Conservation (phyloP, 164 flowering plant species). For the Vitis vinifera region DNA sequence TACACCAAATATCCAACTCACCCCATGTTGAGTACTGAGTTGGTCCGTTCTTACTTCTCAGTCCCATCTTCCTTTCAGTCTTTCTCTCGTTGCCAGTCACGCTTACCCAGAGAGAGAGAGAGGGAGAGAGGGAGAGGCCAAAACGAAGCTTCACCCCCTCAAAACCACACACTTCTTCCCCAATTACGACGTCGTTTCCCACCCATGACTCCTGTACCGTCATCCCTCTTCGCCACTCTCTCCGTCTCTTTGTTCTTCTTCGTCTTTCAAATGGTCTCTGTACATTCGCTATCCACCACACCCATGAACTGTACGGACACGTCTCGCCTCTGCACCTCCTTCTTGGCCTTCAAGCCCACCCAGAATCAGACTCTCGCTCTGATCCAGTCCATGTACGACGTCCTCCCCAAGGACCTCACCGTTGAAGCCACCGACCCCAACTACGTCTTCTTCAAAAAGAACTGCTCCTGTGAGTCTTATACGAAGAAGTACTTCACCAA, state of each 20-base stretch:
- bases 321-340: constrained; percentile 69
- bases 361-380: constrained; percentile 48
- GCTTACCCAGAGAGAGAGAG: no score
- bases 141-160: no score
- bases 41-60: no score
- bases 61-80: no score
- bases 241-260: constrained; percentile 1
- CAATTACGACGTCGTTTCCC: no score
- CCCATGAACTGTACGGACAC: constrained; percentile 80
- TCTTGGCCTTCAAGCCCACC: constrained; percentile 62
- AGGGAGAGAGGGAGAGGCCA: no score
- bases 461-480: constrained; percentile 68
- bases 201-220: background rate
- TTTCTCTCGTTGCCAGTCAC: no score
- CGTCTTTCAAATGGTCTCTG: constrained; percentile 5
- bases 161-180: no score
- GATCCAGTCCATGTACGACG: constrained; percentile 87
- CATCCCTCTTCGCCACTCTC: background rate
- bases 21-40: no score
- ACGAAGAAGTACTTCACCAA: constrained; percentile 51
- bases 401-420: constrained; percentile 52
- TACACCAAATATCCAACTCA: no score
- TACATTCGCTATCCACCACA: constrained; percentile 24
- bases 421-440: constrained; percentile 40
- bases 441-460: constrained; percentile 61